phyloP scores from a whole-genome alignment of 768 basidiomycete genomes.

The Boletus sp. region DNA sequence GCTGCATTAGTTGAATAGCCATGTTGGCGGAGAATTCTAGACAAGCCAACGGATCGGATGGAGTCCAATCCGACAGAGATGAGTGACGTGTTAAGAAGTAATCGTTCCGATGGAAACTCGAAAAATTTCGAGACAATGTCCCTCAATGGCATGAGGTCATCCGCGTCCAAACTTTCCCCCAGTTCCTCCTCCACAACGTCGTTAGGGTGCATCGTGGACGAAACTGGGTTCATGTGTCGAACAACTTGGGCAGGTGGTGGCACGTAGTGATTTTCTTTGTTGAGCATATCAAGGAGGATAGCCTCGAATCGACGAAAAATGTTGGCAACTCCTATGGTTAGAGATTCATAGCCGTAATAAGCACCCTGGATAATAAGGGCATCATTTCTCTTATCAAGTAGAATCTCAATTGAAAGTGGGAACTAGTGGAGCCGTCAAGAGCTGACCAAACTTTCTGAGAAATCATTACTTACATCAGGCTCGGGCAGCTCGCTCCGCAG shows the following conservation, averaged over 20 bases:
- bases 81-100: slow-evolving; percentile 33
- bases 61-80: slow-evolving; percentile 49
- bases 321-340: slow-evolving; percentile 13
- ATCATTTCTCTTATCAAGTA: slow-evolving; percentile 22
- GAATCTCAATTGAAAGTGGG: slow-evolving; percentile 24
- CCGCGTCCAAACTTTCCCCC: background rate
- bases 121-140: slow-evolving; percentile 22
- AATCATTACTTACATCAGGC: slow-evolving; percentile 27
- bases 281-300: slow-evolving; percentile 18
- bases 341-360: slow-evolving; percentile 19
- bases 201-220: background rate
- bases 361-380: slow-evolving; percentile 21
- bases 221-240: background rate
- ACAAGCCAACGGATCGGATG: slow-evolving; percentile 45
- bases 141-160: slow-evolving; percentile 8
- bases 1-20: slow-evolving; percentile 36
- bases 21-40: slow-evolving; percentile 32
- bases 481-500: slow-evolving; percentile 30
- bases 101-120: slow-evolving; percentile 9
- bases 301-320: slow-evolving; percentile 27
- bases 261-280: slow-evolving; percentile 3
- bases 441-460: background rate
- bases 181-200: background rate
- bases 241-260: background rate
- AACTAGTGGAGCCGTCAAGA: slow-evolving; percentile 15